phyloP scores from a whole-genome alignment of 1,139 yeast genomes.

The Kodamaea fungicola region DNA sequence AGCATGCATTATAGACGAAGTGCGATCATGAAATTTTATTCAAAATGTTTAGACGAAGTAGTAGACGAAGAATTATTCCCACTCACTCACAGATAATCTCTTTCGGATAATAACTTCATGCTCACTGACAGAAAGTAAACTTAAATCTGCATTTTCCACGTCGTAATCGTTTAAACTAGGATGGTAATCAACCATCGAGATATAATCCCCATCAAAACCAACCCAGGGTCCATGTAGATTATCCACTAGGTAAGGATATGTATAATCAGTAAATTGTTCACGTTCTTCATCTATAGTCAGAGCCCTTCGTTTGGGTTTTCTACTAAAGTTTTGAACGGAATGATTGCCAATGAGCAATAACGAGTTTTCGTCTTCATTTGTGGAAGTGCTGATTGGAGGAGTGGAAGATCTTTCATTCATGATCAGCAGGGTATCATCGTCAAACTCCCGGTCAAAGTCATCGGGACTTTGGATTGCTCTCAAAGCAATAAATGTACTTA shows the following conservation, averaged over 20 bases:
- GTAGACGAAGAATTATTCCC: slow-evolving; percentile 29
- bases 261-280: slow-evolving; percentile 48
- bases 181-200: slow-evolving; percentile 37
- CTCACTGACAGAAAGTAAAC: slow-evolving; percentile 20
- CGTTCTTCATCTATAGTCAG: slow-evolving; percentile 57
- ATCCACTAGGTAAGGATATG: slow-evolving; percentile 47
- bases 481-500: slow-evolving; percentile 58
- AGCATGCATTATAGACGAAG: not conserved
- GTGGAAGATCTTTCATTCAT: slow-evolving; percentile 4
- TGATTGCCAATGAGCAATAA: slow-evolving; percentile 20
- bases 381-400: slow-evolving; percentile 7
- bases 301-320: slow-evolving; percentile 23
- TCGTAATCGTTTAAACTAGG: slow-evolving; percentile 12
- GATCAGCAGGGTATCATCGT: slow-evolving; percentile 27
- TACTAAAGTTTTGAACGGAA: slow-evolving; percentile 3
- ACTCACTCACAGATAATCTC: slow-evolving; percentile 38
- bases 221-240: slow-evolving; percentile 56
- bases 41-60: too few relatives aligned
- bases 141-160: slow-evolving; percentile 22
- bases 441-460: slow-evolving; percentile 41
- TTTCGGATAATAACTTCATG: slow-evolving; percentile 26
- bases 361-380: slow-evolving; percentile 25
- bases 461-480: slow-evolving; percentile 53
- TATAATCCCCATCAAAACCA: slow-evolving; percentile 53
- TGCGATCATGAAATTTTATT: not conserved